Base-by-base conservation (phyloP, 106 monocot genomes). In the Allium fistulosum region DNA sequence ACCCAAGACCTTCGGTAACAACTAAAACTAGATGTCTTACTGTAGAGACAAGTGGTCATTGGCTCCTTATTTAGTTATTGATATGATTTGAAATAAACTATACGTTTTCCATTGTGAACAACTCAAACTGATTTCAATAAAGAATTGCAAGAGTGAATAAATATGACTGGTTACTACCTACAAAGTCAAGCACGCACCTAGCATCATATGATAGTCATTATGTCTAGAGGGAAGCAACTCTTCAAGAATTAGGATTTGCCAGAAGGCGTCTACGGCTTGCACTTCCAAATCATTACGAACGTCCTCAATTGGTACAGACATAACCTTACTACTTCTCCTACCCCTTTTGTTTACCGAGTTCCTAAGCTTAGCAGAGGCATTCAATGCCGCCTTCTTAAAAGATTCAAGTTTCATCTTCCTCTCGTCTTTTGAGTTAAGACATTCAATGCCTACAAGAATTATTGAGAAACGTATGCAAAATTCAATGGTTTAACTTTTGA, bases 161-260 rank as follows among this genome's bases (percentile, higher is more conserved):
- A 37, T 1, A 37, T 5, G 2, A 37, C 37, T 37, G 37, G 37
- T 37, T 37, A 37, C 37, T 37, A 37, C 37, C 37, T 55, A 55
- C 15, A 55, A 55, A 55, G 11, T 15, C 11, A 15, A 2, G 7
- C 53, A 69, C 12, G 13, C 4, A 83, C 83, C 85, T 16, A 85
- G 78, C 85, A 85, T 75, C 78, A 68, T 81, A 47, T 87, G 82
- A 59, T 87, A 82, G 69, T 87, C 79, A 71, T 87, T 82, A 63
- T 87, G 82, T 63, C 72, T 70, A 11, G 82, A 79, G 9, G 86
- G 86, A 2, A 87, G 71, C 46, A 82, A 65, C 71, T 87, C 86
- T 63, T 87, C 82, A 4, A 83, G 64, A 48, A 87, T 80, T 17
- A 87, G 80, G 12, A 37, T 83, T 62, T 87, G 86, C 4, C 82